A percentile compares a stretch with the other conserved stretches of the same genome.
Conservation (phyloP, 495 filamentous ascomycete genomes). For the Stereocaulon alpinum region DNA sequence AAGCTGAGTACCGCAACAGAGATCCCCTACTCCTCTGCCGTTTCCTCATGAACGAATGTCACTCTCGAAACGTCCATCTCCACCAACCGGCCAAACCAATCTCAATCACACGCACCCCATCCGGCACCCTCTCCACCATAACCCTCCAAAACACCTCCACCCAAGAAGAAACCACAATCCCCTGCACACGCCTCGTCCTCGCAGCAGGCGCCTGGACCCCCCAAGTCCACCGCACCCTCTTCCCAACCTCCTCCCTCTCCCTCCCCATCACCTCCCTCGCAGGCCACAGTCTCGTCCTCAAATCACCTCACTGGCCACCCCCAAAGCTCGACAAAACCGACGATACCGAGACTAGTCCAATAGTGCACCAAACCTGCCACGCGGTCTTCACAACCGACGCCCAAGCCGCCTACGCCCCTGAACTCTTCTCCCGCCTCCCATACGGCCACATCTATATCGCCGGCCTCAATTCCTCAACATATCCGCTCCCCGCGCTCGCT, state of each 20-base stretch:
- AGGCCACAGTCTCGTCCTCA: conserved; percentile 60
- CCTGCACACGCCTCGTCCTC: conserved; percentile 51
- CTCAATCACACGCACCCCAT: conserved; percentile 39
- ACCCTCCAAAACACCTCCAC: conserved; percentile 32
- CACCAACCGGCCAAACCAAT: conserved; percentile 53
- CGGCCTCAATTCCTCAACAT: conserved; percentile 51
- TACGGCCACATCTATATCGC: conserved; percentile 63
- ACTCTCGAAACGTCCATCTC: conserved; percentile 50
- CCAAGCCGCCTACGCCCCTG: conserved; percentile 52
- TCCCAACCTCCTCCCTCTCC: conserved; percentile 40
- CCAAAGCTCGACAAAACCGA: conserved; percentile 8
- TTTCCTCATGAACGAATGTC: conserved; percentile 50
- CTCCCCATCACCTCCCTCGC: conserved; percentile 53
- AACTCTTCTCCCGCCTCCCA: conserved; percentile 55
- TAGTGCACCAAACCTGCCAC: conserved; percentile 40
- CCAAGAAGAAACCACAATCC: conserved; percentile 22
- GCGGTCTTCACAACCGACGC: conserved; percentile 54
- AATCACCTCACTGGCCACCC: conserved; percentile 47
- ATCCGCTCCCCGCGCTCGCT: conserved; percentile 48
- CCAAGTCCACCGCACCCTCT: conserved; percentile 50
- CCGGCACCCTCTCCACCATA: conserved; percentile 38
- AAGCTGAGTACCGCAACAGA: background rate
- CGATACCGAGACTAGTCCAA: conserved; percentile 23
- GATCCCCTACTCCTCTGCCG: conserved; percentile 53
- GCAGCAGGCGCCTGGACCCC: conserved; percentile 63